Conservation (phyloP, 768 basidiomycete genomes). For the Mycena belliarum region DNA sequence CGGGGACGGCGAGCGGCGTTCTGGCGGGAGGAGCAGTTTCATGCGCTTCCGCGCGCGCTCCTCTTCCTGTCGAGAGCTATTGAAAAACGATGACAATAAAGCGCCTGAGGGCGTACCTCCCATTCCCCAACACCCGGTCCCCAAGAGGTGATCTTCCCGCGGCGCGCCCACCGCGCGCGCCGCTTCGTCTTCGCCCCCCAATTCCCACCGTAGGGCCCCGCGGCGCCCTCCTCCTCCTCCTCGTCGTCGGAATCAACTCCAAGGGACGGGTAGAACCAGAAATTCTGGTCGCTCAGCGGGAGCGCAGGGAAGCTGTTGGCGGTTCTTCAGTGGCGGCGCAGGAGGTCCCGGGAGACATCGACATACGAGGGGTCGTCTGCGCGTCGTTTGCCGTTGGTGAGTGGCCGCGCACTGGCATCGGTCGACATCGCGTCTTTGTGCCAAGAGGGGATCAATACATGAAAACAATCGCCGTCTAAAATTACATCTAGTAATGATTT, state of each 20-base stretch:
- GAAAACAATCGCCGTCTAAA: conserved; percentile 1
- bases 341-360: background rate
- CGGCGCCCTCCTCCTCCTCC: conserved; percentile 32
- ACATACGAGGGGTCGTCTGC: conserved; percentile 14
- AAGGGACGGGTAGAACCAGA: conserved; percentile 85
- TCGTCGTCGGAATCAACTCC: conserved; percentile 71
- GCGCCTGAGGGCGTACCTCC: conserved; percentile 56
- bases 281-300: conserved; percentile 69
- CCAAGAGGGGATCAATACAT: background rate
- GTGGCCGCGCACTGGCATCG: conserved; percentile 1
- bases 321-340: conserved; percentile 7
- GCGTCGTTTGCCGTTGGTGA: conserved; percentile 15
- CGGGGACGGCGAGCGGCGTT: conserved; percentile 69
- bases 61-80: conserved; percentile 55
- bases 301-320: conserved; percentile 38
- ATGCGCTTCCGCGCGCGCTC: conserved; percentile 83
- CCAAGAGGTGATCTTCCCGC: conserved; percentile 83
- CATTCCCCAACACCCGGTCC: conserved; percentile 83
- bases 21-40: conserved; percentile 62
- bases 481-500: background rate
- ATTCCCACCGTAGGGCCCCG: conserved; percentile 61
- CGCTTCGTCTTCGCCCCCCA: conserved; percentile 81
- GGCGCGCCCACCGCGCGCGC: conserved; percentile 80
- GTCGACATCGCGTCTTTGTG: conserved; percentile 6
- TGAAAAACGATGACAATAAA: conserved; percentile 8